A percentile compares a stretch with the other conserved stretches of the same genome.
These are phyloP conservation scores for Ophiosphaerella narmari DNA, from an alignment of 2,329 filamentous ascomycete species.

Conservation along the genomic window DNA sequence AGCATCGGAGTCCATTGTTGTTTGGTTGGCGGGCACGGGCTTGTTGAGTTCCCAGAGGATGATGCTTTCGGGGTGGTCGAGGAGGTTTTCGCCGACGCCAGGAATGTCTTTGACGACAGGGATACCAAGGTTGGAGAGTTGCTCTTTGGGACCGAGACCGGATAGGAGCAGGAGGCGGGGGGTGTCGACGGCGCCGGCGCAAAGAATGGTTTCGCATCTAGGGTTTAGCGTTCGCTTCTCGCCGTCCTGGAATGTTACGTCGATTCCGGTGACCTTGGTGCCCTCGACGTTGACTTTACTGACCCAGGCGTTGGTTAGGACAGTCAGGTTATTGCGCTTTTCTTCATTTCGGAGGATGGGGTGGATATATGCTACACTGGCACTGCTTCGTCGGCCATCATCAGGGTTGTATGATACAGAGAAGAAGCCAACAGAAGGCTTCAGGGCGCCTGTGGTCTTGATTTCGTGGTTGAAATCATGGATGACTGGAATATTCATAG, in stretches of 20 bases:
- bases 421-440: constrained; percentile 84
- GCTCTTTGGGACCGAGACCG: constrained; percentile 55
- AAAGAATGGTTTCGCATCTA: constrained; percentile 77
- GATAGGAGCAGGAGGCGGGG: constrained; percentile 66
- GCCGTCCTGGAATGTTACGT: constrained; percentile 67
- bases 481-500: constrained; percentile 79
- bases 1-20: constrained; percentile 89
- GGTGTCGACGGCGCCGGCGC: constrained; percentile 80
- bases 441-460: constrained; percentile 70
- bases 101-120: constrained; percentile 64
- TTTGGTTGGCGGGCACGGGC: constrained; percentile 77
- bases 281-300: constrained; percentile 75
- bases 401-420: constrained; percentile 91
- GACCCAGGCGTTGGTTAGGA: constrained; percentile 88
- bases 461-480: constrained; percentile 89
- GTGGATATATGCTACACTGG: constrained; percentile 90
- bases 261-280: constrained; percentile 73
- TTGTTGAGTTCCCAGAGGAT: constrained; percentile 80
- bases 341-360: constrained; percentile 85
- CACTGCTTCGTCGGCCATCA: constrained; percentile 80
- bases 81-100: constrained; percentile 66
- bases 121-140: constrained; percentile 53
- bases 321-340: constrained; percentile 79
- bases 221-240: constrained; percentile 61
- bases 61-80: constrained; percentile 69